phyloP scores from a whole-genome alignment of 2,329 filamentous ascomycete species.

The Curvularia lunata region DNA sequence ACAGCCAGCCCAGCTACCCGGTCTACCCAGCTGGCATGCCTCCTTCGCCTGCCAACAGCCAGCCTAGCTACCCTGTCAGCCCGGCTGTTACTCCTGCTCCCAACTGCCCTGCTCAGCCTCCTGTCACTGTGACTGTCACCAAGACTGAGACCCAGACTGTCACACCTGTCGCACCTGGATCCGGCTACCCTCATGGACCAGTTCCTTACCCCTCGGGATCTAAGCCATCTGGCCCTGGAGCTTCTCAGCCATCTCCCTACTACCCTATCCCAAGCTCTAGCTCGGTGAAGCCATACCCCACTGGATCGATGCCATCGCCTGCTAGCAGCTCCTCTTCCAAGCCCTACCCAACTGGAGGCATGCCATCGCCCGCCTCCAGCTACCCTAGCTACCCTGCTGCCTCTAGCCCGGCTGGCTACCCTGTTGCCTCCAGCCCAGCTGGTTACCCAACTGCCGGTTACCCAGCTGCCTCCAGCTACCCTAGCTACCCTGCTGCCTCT shows the following conservation, averaged over 20 bases:
- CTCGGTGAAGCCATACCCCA: constrained; percentile 10
- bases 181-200: constrained; percentile 12
- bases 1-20: constrained; percentile 4
- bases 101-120: constrained; percentile 37
- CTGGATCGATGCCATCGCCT: constrained; percentile 32
- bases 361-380: not conserved
- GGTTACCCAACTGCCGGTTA: not conserved
- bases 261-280: constrained; percentile 4
- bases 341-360: not conserved
- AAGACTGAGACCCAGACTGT: constrained; percentile 28
- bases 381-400: not conserved
- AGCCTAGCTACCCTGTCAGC: constrained; percentile 15
- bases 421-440: too few relatives aligned
- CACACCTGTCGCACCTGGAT: constrained; percentile 32
- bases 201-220: constrained; percentile 11
- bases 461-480: not conserved
- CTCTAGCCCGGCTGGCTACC: not conserved
- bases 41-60: not conserved
- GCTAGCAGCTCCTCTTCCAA: not conserved
- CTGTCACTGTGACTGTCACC: constrained; percentile 37
- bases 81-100: constrained; percentile 15
- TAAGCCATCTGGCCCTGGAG: constrained; percentile 18
- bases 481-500: not conserved
- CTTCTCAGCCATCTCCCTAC: constrained; percentile 21
- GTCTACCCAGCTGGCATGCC: constrained; percentile 1